Evolutionary conservation across 2,329 filamentous ascomycete species (phyloP), one percentile per base, ranked within the genome.

Genomic region (Penicillium occitanis): DNA sequence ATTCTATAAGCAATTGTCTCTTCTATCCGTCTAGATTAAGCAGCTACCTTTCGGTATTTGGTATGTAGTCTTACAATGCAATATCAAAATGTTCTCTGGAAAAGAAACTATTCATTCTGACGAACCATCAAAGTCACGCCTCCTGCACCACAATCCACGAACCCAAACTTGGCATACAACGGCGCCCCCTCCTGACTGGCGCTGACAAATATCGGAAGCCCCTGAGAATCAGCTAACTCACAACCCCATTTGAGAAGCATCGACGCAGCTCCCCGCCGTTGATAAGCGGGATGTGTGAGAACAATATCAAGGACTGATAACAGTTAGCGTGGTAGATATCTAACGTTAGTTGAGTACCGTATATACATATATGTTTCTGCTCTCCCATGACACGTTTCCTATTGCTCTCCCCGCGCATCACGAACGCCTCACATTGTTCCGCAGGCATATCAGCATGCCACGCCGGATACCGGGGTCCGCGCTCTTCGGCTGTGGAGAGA

Each of bases 201-300:
- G 6, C 48, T 51, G 22, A 51, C 48, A 30, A 51, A 51, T 14
- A 51, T 51, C 3, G 48, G 48, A 28, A 51, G 48, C 22, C 22
- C 22, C 48, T 51, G 22, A 28, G 25, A 17, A 30, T 30, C 48
- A 51, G 48, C 48, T 22, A 51, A 30, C 25, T 68, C 68, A 40
- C 70, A 71, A 0, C 70, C 70, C 70, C 70, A 70, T 42, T 68
- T 40, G 1, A 72, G 37, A 10, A 72, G 50, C 66, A 70, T 55
- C 7, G 68, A 69, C 0, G 61, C 70, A 1, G 70, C 70, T 3
- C 70, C 70, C 44, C 60, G 68, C 14, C 69, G 66, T 33, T 67
- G 68, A 40, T 70, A 68, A 4, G 63, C 58, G 1, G 68, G 68
- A 30, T 70, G 65, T 2, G 70, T 81, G 19, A 48, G 25, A 35